phyloP scores from a whole-genome alignment of 1,139 yeast species.

The Kluyveromyces sp. region DNA sequence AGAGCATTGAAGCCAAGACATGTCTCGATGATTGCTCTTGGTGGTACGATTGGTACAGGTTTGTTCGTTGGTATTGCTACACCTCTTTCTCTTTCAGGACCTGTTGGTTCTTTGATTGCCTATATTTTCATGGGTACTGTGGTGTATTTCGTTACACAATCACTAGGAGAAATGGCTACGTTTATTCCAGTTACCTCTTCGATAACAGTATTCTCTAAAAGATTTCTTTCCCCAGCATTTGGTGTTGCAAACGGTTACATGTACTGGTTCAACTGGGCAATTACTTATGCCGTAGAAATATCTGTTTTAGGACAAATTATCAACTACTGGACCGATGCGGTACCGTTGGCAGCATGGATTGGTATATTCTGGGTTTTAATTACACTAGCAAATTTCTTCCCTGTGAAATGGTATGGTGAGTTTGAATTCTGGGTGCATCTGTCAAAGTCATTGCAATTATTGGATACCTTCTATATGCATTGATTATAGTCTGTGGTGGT shows the following conservation, averaged over 20 bases:
- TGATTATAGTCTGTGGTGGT: constrained; percentile 68
- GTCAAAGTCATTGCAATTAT: constrained; percentile 62
- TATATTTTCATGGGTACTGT: constrained; percentile 60
- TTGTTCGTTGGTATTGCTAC: constrained; percentile 50
- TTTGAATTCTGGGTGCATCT: constrained; percentile 63
- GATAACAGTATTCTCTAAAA: constrained; percentile 46
- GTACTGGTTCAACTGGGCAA: constrained; percentile 85
- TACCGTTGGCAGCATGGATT: constrained; percentile 66
- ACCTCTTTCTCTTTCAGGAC: constrained; percentile 50
- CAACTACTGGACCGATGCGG: constrained; percentile 64
- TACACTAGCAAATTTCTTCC: constrained; percentile 46
- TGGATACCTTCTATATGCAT: constrained; percentile 62
- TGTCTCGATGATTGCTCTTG: constrained; percentile 57
- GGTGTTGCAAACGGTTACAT: constrained; percentile 80
- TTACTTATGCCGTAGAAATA: constrained; percentile 74
- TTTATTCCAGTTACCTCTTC: constrained; percentile 68
- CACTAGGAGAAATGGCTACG: constrained; percentile 75
- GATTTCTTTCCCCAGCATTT: constrained; percentile 62
- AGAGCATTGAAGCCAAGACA: constrained; percentile 53
- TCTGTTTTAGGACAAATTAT: constrained; percentile 74
- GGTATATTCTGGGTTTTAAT: constrained; percentile 57
- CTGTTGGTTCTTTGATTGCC: constrained; percentile 57
- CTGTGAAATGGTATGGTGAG: constrained; percentile 61
- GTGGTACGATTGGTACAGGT: constrained; percentile 71
- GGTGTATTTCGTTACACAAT: constrained; percentile 60